A percentile compares a stretch with the other conserved stretches of the same genome.
phyloP scores from a whole-genome alignment of 2,329 filamentous ascomycete genomes.

The Aspergillus cejpii region DNA sequence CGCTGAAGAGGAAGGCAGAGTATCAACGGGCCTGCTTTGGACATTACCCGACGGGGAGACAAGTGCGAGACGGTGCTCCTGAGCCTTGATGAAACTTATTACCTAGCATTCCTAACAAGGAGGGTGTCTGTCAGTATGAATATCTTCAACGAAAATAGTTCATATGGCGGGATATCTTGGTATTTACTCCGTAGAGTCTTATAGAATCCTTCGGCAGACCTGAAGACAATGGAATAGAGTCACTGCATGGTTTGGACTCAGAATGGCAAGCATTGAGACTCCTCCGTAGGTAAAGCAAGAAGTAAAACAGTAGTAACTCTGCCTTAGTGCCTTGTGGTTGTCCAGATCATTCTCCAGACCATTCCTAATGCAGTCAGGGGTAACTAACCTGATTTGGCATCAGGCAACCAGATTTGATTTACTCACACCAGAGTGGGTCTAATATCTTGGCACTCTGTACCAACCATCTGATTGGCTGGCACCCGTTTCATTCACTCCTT shows the following conservation, averaged over 20 bases:
- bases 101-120: not conserved
- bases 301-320: not conserved
- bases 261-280: too few species aligned
- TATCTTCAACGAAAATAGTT: too few species aligned
- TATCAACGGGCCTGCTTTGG: conserved; percentile 5
- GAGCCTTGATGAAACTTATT: not conserved
- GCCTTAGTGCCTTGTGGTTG: not conserved
- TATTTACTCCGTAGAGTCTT: too few species aligned
- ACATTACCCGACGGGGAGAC: not conserved
- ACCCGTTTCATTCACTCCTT: not conserved
- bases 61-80: conserved; percentile 1
- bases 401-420: not conserved
- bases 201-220: too few species aligned
- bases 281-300: too few species aligned
- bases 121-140: too few species aligned
- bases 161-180: too few species aligned
- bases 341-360: too few species aligned
- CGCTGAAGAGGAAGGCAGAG: conserved; percentile 1
- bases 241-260: too few species aligned
- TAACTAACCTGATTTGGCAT: not conserved
- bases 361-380: not conserved
- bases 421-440: not conserved
- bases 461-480: not conserved
- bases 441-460: not conserved
- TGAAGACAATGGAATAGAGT: too few species aligned